A percentile compares a stretch with the other conserved stretches of the same genome.
These are phyloP conservation scores for Simmondsia chinensis DNA, from an alignment of 148 eudicot genomes.

Conservation along the genomic window DNA sequence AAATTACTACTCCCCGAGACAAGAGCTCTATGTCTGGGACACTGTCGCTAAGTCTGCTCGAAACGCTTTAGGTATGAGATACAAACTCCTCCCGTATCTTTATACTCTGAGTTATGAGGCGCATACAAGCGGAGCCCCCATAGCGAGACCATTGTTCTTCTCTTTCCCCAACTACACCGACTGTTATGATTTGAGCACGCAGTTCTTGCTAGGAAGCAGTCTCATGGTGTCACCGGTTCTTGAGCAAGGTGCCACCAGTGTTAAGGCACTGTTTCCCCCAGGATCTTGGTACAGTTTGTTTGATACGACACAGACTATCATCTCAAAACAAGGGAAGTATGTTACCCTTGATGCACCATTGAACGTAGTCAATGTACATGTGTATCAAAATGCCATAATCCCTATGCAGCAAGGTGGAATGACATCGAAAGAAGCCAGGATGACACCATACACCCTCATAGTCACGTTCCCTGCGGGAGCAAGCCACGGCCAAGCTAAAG, in stretches of 20 bases:
- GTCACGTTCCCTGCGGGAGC: constrained; percentile 73
- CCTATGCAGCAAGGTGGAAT: constrained; percentile 93
- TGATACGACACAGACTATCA: constrained; percentile 58
- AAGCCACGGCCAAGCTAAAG: constrained; percentile 45
- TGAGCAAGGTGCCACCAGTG: constrained; percentile 46
- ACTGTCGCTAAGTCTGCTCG: constrained; percentile 83
- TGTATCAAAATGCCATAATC: constrained; percentile 64
- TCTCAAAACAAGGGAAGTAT: constrained; percentile 31
- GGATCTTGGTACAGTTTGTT: constrained; percentile 85
- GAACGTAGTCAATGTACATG: constrained; percentile 62
- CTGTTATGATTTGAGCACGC: constrained; percentile 75
- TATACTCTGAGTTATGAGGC: constrained; percentile 94
- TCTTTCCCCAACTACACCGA: constrained; percentile 48
- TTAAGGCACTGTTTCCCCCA: constrained; percentile 68
- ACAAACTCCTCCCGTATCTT: constrained; percentile 76
- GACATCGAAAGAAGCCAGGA: constrained; percentile 76
- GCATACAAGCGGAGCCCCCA: constrained; percentile 70
- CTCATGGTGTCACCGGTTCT: constrained; percentile 92
- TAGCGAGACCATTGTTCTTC: constrained; percentile 89
- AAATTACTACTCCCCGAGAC: constrained; percentile 81
- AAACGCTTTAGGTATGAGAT: constrained; percentile 93
- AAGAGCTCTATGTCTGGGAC: constrained; percentile 91
- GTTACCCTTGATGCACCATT: constrained; percentile 70
- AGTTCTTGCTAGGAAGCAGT: constrained; percentile 74
- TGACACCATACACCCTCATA: constrained; percentile 73